A percentile compares a stretch with the other conserved stretches of the same genome.
Evolutionary conservation across 371 early-diverging fungal species (phyloP).

Genomic region (Mucor piriformis): DNA sequence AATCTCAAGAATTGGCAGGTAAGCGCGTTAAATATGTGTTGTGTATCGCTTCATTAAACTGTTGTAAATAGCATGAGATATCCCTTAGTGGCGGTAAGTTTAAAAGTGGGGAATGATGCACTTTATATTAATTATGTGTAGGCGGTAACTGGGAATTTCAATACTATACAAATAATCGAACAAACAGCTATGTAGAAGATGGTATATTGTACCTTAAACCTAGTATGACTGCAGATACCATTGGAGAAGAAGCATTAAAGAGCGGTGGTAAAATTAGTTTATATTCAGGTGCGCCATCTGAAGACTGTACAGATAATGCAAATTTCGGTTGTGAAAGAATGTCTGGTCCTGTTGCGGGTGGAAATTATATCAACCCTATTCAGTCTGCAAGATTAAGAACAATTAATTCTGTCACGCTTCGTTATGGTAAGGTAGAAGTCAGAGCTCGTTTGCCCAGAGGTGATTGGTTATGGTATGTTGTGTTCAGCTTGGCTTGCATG

Average conservation of each 20-base stretch:
- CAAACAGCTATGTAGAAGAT: slow-evolving; percentile 67
- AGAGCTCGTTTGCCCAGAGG: slow-evolving; percentile 67
- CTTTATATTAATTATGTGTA: neutral
- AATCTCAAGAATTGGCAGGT: slow-evolving; percentile 63
- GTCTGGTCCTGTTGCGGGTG: slow-evolving; percentile 46
- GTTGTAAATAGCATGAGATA: slow-evolving; percentile 63
- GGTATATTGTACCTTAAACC: slow-evolving; percentile 70
- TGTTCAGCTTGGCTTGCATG: too few species aligned
- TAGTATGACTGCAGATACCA: slow-evolving; percentile 52
- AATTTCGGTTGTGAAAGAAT: slow-evolving; percentile 56
- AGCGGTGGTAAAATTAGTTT: slow-evolving; percentile 41
- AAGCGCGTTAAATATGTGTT: too few species aligned
- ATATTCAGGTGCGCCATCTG: slow-evolving; percentile 39
- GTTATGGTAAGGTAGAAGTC: slow-evolving; percentile 69
- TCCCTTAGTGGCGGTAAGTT: slow-evolving; percentile 54
- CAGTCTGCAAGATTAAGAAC: slow-evolving; percentile 63
- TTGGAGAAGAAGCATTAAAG: slow-evolving; percentile 40
- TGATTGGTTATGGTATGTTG: slow-evolving; percentile 77
- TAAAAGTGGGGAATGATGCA: neutral
- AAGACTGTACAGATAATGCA: slow-evolving; percentile 39
- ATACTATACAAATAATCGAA: slow-evolving; percentile 61
- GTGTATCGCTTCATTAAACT: too few species aligned
- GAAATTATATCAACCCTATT: slow-evolving; percentile 68
- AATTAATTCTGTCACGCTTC: slow-evolving; percentile 50
- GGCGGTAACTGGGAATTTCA: slow-evolving; percentile 64